These are phyloP conservation scores for Leishmania lainsoni DNA, from an alignment of 208 protist genomes.

Conservation along the genomic window DNA sequence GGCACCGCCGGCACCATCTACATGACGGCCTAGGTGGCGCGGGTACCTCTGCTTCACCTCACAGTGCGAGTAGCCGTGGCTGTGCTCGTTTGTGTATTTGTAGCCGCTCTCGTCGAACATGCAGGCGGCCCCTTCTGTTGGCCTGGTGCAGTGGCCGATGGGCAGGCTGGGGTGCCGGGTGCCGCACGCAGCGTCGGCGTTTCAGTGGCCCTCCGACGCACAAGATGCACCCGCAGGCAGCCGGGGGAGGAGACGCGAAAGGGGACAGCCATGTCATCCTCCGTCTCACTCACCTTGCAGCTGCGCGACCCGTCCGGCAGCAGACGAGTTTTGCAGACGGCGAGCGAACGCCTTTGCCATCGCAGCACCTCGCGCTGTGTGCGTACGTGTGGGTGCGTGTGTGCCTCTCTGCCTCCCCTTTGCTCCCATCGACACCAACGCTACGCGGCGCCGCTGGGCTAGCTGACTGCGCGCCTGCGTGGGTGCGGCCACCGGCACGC, in stretches of 20 bases:
- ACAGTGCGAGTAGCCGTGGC: neutral
- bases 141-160: neutral
- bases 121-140: neutral
- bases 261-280: neutral
- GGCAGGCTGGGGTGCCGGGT: neutral
- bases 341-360: neutral
- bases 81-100: neutral
- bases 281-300: neutral
- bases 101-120: neutral
- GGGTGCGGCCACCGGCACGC: neutral
- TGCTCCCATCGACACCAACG: neutral
- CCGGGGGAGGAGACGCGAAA: neutral
- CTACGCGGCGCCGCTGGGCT: neutral
- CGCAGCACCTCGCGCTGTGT: neutral
- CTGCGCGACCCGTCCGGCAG: neutral
- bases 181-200: neutral
- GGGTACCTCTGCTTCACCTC: neutral
- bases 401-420: neutral
- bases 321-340: neutral
- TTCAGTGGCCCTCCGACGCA: neutral
- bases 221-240: neutral
- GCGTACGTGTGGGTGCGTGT: too few species aligned
- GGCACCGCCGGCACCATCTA: slow-evolving; percentile 41
- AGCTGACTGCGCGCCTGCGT: neutral
- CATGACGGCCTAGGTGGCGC: slow-evolving; percentile 10